Evolutionary conservation across 345 rosid genomes (phyloP).

Genomic region (Populus alba): DNA sequence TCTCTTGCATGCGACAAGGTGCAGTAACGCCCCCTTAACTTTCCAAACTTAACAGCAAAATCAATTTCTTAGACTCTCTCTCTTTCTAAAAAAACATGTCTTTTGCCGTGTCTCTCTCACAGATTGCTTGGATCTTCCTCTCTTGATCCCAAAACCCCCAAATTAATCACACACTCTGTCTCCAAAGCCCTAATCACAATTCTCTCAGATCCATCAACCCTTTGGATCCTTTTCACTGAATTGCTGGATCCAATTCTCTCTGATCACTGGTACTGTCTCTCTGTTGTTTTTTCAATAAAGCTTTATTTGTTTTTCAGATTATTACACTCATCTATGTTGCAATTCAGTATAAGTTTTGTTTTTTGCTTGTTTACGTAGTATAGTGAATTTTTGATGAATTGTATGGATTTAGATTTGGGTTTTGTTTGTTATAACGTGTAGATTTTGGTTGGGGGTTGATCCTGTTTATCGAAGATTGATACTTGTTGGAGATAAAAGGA

Average conservation of each 20-base stretch:
- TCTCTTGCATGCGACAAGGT: neutral
- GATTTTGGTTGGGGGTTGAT: conserved; percentile 9
- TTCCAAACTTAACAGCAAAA: neutral
- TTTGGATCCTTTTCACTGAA: neutral
- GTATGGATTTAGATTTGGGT: neutral
- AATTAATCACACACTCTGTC: neutral
- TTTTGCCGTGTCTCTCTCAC: neutral
- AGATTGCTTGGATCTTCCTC: neutral
- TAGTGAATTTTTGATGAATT: neutral
- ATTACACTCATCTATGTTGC: neutral
- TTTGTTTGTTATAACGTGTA: conserved; percentile 2
- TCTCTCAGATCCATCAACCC: conserved; percentile 14
- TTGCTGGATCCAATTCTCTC: neutral
- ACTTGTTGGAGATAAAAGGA: conserved; percentile 1
- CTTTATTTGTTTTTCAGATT: neutral
- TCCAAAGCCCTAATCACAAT: conserved; percentile 19
- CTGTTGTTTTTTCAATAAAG: neutral
- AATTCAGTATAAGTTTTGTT: neutral
- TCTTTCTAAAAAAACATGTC: neutral
- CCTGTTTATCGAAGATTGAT: neutral
- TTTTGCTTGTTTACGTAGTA: neutral
- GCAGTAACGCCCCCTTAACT: neutral
- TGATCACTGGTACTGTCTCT: neutral
- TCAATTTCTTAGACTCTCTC: neutral
- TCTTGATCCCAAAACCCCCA: conserved; percentile 12